Conservation (phyloP, 1,284 basidiomycete genomes). For the Ceratobasidium papillatum region DNA sequence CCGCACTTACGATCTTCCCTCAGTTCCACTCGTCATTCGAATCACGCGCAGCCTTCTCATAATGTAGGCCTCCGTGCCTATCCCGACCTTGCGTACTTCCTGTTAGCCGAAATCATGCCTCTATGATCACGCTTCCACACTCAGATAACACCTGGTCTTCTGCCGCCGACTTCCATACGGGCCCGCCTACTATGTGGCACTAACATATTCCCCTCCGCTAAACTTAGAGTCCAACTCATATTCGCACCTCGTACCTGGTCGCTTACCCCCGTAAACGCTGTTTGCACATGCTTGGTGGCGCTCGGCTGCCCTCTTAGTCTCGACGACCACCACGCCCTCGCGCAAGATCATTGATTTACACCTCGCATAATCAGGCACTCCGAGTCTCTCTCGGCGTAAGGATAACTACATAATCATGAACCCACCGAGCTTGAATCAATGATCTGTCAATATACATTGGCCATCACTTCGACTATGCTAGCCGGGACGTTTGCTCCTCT, state of each 20-base stretch:
- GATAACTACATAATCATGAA: not conserved
- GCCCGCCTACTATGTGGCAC: not conserved
- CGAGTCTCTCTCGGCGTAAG: not conserved
- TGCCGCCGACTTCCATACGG: not conserved
- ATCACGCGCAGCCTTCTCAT: not conserved
- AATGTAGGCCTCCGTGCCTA: not conserved
- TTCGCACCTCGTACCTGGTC: not conserved
- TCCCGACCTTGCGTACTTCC: not conserved
- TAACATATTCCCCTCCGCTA: not conserved
- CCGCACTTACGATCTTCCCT: not conserved
- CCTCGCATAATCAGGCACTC: conserved; percentile 7
- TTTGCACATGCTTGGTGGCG: not conserved
- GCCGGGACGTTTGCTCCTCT: not conserved
- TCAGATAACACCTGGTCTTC: not conserved
- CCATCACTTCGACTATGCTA: conserved; percentile 10
- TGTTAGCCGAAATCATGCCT: not conserved
- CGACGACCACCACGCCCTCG: not conserved
- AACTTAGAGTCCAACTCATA: no score
- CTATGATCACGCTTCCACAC: not conserved
- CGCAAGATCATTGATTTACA: not conserved
- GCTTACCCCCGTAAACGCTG: not conserved
- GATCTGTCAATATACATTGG: not conserved
- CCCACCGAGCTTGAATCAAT: conserved; percentile 2
- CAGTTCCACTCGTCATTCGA: not conserved
- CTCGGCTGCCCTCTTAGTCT: not conserved